Evolutionary conservation across 2,329 filamentous ascomycete species (phyloP).

Genomic region (Xylaria hypoxylon): DNA sequence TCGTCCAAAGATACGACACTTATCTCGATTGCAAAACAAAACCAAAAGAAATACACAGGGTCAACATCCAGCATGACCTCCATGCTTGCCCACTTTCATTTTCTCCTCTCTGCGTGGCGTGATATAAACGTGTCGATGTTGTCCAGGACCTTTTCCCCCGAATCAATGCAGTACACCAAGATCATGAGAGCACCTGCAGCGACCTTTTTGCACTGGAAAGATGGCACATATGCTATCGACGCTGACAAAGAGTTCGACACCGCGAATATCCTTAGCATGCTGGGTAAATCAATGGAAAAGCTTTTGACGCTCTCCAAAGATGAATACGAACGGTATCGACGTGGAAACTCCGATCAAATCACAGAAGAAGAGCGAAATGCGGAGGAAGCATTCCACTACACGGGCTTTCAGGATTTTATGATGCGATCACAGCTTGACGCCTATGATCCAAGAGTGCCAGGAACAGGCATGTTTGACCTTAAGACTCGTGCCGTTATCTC

Average conservation of each 20-base stretch:
- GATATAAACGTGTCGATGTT: conserved; percentile 73
- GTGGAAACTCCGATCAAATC: conserved; percentile 73
- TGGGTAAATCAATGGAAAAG: conserved; percentile 97
- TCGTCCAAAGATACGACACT: conserved; percentile 86
- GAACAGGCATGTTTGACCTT: conserved; percentile 93
- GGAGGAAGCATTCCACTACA: conserved; percentile 88
- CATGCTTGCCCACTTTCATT: conserved; percentile 91
- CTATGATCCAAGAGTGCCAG: conserved; percentile 84
- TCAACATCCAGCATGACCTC: conserved; percentile 98
- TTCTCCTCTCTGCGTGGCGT: conserved; percentile 86
- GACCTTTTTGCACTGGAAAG: conserved; percentile 82
- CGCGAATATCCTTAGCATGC: conserved; percentile 87
- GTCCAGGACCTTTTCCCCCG: conserved; percentile 73
- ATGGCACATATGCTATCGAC: conserved; percentile 93
- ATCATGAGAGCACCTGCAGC: conserved; percentile 80
- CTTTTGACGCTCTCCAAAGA: conserved; percentile 84
- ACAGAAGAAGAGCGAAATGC: conserved; percentile 77
- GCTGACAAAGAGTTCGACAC: conserved; percentile 92
- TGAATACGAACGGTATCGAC: conserved; percentile 87
- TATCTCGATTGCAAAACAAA: conserved; percentile 72
- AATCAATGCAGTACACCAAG: conserved; percentile 75
- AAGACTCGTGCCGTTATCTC: conserved; percentile 94
- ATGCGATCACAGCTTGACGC: conserved; percentile 97
- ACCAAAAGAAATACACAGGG: conserved; percentile 85
- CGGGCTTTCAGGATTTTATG: conserved; percentile 85